Conservation (phyloP, 78 protist genomes). For the Isochrysis galbana region DNA sequence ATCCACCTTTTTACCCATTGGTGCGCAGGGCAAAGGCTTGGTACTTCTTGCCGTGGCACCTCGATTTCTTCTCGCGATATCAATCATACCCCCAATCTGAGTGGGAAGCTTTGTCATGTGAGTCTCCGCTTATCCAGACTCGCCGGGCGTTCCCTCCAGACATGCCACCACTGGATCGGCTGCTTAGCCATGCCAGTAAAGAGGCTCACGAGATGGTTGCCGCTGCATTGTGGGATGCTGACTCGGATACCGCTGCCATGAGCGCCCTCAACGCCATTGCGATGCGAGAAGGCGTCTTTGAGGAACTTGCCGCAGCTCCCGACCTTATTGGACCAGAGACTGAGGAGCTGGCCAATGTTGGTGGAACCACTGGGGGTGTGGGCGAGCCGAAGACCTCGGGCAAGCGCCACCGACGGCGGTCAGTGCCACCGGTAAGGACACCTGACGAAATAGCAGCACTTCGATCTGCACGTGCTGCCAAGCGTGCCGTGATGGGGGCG, state of each 20-base stretch:
- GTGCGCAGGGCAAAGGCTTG: no score
- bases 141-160: not conserved
- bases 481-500: not conserved
- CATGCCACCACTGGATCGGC: not conserved
- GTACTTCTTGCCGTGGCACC: constrained; percentile 5
- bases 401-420: not conserved
- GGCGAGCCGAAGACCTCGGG: not conserved
- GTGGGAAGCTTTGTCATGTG: not conserved
- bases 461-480: constrained; percentile 2
- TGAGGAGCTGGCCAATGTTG: not conserved
- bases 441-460: constrained; percentile 20
- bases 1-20: no score
- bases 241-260: not conserved
- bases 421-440: not conserved
- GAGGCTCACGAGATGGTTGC: not conserved
- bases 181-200: not conserved
- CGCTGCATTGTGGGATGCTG: not conserved
- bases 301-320: no score
- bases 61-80: not conserved
- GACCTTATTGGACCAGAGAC: no score
- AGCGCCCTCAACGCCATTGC: not conserved
- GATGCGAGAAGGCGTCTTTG: no score
- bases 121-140: not conserved
- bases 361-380: not conserved
- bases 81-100: not conserved